phyloP scores from a whole-genome alignment of 371 early-diverging fungal genomes.

The Syncephalastrum contaminatum region DNA sequence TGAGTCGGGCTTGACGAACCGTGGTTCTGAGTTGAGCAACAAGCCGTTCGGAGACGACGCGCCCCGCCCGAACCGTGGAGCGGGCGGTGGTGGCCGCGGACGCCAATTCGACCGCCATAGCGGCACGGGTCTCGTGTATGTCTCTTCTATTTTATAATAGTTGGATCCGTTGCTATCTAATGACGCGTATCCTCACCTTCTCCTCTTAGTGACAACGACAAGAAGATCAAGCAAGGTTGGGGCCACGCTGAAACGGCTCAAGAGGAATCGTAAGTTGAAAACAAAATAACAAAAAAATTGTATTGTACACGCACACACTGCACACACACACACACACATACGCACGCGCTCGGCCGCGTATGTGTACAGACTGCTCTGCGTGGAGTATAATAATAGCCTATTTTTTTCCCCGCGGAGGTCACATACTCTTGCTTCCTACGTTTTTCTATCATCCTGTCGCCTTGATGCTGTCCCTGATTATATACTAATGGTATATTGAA shows the following conservation, averaged over 20 bases:
- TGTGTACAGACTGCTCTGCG: no score
- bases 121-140: constrained; percentile 62
- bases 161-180: background rate
- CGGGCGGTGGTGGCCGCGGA: constrained; percentile 12
- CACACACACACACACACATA: no score
- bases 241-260: constrained; percentile 54
- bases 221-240: constrained; percentile 81
- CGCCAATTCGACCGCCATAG: constrained; percentile 79
- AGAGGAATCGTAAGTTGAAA: constrained; percentile 32
- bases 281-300: background rate
- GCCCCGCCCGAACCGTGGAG: background rate
- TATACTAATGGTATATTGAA: no score
- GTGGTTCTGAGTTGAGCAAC: constrained; percentile 1
- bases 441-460: background rate
- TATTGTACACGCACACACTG: no score
- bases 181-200: background rate
- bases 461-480: no score
- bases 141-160: constrained; percentile 5
- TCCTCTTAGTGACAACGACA: constrained; percentile 63
- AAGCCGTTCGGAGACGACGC: background rate
- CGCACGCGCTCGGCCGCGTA: no score
- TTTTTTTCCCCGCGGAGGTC: background rate
- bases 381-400: no score
- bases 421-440: background rate
- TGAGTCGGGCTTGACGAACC: constrained; percentile 5